Evolutionary conservation across 2,329 filamentous ascomycete genomes (phyloP), one percentile per base, ranked within the genome.

Genomic region (Ascochyta clinopodiicola): DNA sequence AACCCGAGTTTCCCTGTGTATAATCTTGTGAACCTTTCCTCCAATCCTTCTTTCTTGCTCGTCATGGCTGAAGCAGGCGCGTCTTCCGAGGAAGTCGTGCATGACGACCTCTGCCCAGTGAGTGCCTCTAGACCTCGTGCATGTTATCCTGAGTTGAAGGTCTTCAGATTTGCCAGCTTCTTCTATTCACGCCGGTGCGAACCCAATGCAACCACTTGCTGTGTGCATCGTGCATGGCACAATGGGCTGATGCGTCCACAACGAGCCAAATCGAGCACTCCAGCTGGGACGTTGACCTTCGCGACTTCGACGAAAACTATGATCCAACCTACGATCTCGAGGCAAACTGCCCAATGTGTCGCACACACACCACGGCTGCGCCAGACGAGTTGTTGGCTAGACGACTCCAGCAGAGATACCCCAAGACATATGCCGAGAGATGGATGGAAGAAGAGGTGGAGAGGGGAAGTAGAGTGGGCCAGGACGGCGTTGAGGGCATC

Each of bases 281-380:
- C 3, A 66, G 65, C 12, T 67, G 72, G 19, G 73, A 75, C 21
- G 75, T 79, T 62, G 71, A 72, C 5, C 72, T 78, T 35, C 70
- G 75, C 24, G 65, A 75, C 56, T 74, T 79, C 35, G 67, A 77
- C 55, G 72, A 76, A 58, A 52, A 61, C 61, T 59, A 71, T 56
- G 52, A 70, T 38, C 56, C 64, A 10, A 50, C 61, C 3, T 59
- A 64, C 42, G 62, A 75, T 58, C 64, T 79, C 35, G 74, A 78
- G 53, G 77, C 77, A 1, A 71, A 72, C 25, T 80, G 79, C 58
- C 79, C 79, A 12, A 80, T 81, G 78, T 81, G 79, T 45, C 70
- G 78, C 7, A 77, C 77, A 2, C 64, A 65, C 35, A 78, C 78
- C 0, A 71, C 71, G 1, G 77, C 77, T 1, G 34, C 59, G 2